Base-by-base conservation (phyloP, 106 monocot genomes). In the Acorus gramineus region DNA sequence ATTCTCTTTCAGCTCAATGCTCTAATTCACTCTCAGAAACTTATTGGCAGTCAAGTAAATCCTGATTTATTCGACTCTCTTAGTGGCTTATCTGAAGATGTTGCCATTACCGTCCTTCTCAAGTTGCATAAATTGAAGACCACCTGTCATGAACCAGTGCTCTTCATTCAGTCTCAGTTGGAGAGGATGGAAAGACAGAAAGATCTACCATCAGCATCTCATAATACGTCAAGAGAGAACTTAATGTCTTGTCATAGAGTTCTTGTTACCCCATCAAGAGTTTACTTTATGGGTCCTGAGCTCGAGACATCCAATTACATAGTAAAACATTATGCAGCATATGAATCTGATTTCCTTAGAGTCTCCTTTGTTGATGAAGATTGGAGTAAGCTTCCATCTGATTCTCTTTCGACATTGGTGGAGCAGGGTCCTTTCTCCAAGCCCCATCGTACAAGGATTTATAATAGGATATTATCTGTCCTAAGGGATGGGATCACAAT, bases 351-450 rank as follows among this genome's bases (percentile, higher is more conserved):
- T 55, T 98, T 98, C 64, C 54, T 88, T 68, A 83, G 98, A 69
- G 83, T 98, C 72, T 71, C 85, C 50, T 98, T 98, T 86, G 92
- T 89, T 73, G 98, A 98, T 9, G 98, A 98, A 77, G 88, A 98
- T 59, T 87, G 91, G 81, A 68, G 79, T 63, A 98, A 89, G 74
- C 78, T 92, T 75, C 50, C 80, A 12, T n/a, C 85, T 60, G 76
- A 81, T 73, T 72, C 83, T 60, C 66, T 98, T 61, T 98, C 91
- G 9, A 68, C 77, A 44, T 69, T 61, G 63, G 77, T 70, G 53
- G 81, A 83, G 3, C 73, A 71, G 52, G 81, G 73, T 12, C 11
- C 79, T 50, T 79, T 84, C 59, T 80, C 76, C 11, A 68, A 81
- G 71, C 75, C 91, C 50, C 71, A 70, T 52, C 82, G 70, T 73